Evolutionary conservation across 2,329 filamentous ascomycete species (phyloP).

Genomic region (Colletotrichum tofieldiae): DNA sequence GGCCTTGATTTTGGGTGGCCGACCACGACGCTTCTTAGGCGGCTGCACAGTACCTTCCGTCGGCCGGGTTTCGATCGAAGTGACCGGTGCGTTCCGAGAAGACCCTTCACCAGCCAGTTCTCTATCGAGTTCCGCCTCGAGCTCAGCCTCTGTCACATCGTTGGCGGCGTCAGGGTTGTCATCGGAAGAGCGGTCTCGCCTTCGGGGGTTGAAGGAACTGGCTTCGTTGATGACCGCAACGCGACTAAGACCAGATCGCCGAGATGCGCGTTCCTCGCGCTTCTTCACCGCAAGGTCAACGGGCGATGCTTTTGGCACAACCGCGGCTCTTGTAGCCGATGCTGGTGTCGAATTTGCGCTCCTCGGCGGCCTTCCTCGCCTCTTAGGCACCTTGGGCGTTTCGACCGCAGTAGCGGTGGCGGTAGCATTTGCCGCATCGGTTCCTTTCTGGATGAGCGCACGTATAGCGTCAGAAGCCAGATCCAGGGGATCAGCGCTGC

Average conservation of each 20-base stretch:
- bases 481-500: conserved; percentile 52
- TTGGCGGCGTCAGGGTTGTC: conserved; percentile 40
- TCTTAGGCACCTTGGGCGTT: conserved; percentile 47
- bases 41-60: background rate
- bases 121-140: conserved; percentile 54
- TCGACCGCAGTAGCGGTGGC: conserved; percentile 43
- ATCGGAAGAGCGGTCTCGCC: background rate
- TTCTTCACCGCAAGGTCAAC: conserved; percentile 38
- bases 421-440: conserved; percentile 35
- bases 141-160: conserved; percentile 49
- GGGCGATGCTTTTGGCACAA: conserved; percentile 22
- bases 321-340: conserved; percentile 23
- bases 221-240: conserved; percentile 31
- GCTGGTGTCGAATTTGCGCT: conserved; percentile 52
- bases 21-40: conserved; percentile 34
- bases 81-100: conserved; percentile 15
- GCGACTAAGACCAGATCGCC: conserved; percentile 39
- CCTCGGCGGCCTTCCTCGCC: conserved; percentile 53
- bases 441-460: conserved; percentile 47
- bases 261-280: conserved; percentile 36
- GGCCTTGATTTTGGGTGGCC: conserved; percentile 37
- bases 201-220: conserved; percentile 31
- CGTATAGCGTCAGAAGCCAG: conserved; percentile 56
- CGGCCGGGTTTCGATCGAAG: conserved; percentile 41
- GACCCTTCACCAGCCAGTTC: conserved; percentile 49